These are phyloP conservation scores for Exserohilum turcica DNA, from an alignment of 2,329 filamentous ascomycete species.

Conservation along the genomic window DNA sequence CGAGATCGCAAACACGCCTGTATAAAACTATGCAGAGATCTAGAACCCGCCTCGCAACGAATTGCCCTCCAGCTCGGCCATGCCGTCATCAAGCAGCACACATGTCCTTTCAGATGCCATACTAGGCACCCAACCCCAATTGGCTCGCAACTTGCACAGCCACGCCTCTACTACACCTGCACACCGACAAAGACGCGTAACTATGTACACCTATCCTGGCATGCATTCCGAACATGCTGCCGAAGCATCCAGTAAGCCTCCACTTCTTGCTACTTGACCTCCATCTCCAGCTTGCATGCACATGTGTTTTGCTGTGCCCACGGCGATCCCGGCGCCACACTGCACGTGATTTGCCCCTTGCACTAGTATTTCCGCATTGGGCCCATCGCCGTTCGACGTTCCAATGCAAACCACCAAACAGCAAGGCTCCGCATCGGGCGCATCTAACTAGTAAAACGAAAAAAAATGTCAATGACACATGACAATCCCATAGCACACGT, in stretches of 20 bases:
- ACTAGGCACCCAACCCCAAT: neutral
- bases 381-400: neutral
- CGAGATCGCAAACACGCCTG: neutral
- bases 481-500: neutral
- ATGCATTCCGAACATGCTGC: neutral
- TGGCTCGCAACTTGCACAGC: neutral
- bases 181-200: neutral
- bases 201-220: too few relatives aligned
- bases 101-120: conserved; percentile 2
- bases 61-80: neutral
- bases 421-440: neutral
- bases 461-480: neutral
- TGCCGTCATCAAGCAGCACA: neutral
- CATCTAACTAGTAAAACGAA: too few relatives aligned
- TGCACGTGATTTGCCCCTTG: conserved; percentile 1
- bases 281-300: neutral
- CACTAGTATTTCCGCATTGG: neutral
- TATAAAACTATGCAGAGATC: conserved; percentile 1
- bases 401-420: neutral
- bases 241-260: neutral
- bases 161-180: neutral
- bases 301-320: neutral
- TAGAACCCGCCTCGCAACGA: neutral
- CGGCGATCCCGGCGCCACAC: conserved; percentile 13
- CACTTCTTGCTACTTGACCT: neutral